A percentile compares a stretch with the other conserved stretches of the same genome.
These are phyloP conservation scores for Curvularia lunata DNA, from an alignment of 2,329 filamentous ascomycete genomes.

Conservation along the genomic window DNA sequence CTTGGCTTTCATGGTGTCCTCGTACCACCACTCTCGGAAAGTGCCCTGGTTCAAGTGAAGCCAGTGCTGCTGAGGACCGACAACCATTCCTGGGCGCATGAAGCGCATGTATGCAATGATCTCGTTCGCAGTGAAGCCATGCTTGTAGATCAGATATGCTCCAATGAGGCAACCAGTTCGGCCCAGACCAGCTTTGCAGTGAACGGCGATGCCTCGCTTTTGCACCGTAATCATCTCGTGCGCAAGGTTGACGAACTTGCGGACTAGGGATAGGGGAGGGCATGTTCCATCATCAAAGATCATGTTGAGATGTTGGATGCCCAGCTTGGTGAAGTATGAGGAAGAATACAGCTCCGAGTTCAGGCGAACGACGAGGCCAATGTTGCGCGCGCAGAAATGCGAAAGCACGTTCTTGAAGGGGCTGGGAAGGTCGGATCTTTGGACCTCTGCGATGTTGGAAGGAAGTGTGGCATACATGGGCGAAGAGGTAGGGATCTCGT, in stretches of 20 bases:
- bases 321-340: constrained; percentile 94
- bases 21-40: constrained; percentile 97
- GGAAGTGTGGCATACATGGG: constrained; percentile 78
- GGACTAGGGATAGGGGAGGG: constrained; percentile 84
- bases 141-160: constrained; percentile 95
- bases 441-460: constrained; percentile 74
- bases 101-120: constrained; percentile 98
- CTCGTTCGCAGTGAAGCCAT: constrained; percentile 97
- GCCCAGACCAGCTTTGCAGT: constrained; percentile 97
- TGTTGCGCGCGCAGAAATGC: constrained; percentile 86
- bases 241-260: constrained; percentile 91
- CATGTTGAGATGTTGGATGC: constrained; percentile 97
- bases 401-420: constrained; percentile 96
- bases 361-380: constrained; percentile 91
- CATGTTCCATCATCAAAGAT: constrained; percentile 99
- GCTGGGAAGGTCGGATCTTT: constrained; percentile 72
- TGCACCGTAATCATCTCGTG: constrained; percentile 92
- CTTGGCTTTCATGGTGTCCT: constrained; percentile 80
- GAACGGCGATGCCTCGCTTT: constrained; percentile 93
- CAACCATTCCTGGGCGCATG: constrained; percentile 98
- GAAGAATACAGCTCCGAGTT: constrained; percentile 97
- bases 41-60: constrained; percentile 94
- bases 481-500: constrained; percentile 73
- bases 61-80: constrained; percentile 98
- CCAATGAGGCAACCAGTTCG: constrained; percentile 96